Base-by-base conservation (phyloP, 805 yeast genomes). In the Wickerhamomyces mucosus region DNA sequence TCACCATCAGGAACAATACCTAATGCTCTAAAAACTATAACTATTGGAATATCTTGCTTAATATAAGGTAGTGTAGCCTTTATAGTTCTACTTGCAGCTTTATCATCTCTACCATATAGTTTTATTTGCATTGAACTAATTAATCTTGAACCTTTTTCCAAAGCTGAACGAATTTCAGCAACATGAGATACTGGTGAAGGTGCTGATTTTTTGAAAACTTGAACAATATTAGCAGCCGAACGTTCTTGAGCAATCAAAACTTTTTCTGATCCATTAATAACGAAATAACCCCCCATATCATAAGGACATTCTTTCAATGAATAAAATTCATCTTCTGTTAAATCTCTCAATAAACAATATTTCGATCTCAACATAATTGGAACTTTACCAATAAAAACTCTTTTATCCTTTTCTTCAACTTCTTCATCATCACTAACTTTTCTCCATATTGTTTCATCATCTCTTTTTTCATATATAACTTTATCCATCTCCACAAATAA, bases 1-100 rank as follows among this genome's bases (percentile, higher is more conserved):
- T 92, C 99, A 57, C 99, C 98, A 65, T 92, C 99, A 25, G 97
- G 97, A 15, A 92, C 96, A 29, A 92, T 92, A 45, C 99, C 99
- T 38, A 92, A 68, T 9, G 99, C 99, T 66, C 99, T 74, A 61
- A 92, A 92, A 15, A 92, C 96, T 55, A 92, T 80, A 18, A 92
- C 95, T 48, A 92, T 88, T 28, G 99, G 99, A 37, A 92, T 81
- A 57, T 92, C 99, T 46, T 88, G 92, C 55, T 88, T 85, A 47
- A 92, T 89, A 52, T 92, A 92, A 1, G 99, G 99, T 45, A 92
- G 65, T 0, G 97, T 88, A 2, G 97, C 96, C 55, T 83, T 86
- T 50, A 92, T 85, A 10, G 96, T 85, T 60, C 94, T 72, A 20
- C 82, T 82, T 27, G 85, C 75, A 35, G 69, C 67, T 53, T 71